Evolutionary conservation across 352 stramenopile genomes (phyloP).

Genomic region (Globisporangium mamillatum): DNA sequence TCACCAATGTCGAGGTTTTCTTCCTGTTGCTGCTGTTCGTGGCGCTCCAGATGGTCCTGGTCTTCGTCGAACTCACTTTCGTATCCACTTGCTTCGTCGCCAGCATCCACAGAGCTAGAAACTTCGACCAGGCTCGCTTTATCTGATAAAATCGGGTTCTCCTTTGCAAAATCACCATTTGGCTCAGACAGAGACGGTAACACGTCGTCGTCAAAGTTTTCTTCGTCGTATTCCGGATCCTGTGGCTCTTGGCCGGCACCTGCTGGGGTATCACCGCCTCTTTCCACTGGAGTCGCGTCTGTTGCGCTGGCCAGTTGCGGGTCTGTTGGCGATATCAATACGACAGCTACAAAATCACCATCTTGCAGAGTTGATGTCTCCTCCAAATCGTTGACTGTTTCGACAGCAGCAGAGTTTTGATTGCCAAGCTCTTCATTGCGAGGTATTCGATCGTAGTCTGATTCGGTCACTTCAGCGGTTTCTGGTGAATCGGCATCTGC

Average conservation of each 20-base stretch:
- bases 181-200: neutral
- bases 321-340: neutral
- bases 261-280: too few relatives aligned
- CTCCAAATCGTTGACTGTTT: too few relatives aligned
- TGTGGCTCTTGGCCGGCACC: neutral
- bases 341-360: neutral
- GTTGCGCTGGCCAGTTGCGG: neutral
- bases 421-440: neutral
- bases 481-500: neutral
- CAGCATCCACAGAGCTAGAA: neutral
- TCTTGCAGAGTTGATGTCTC: neutral
- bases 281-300: too few relatives aligned
- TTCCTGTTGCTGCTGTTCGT: slow-evolving; percentile 1
- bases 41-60: neutral
- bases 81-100: slow-evolving; percentile 24
- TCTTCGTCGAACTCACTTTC: slow-evolving; percentile 42
- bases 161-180: neutral
- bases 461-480: neutral
- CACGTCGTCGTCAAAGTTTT: slow-evolving; percentile 16
- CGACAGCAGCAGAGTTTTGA: neutral
- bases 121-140: neutral
- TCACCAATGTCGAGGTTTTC: neutral
- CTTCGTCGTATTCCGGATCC: slow-evolving; percentile 14
- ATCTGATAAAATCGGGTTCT: neutral
- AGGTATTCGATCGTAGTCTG: neutral